Base-by-base conservation (phyloP, 1,284 basidiomycete species). In the Austroboletus novae-zelandiae region DNA sequence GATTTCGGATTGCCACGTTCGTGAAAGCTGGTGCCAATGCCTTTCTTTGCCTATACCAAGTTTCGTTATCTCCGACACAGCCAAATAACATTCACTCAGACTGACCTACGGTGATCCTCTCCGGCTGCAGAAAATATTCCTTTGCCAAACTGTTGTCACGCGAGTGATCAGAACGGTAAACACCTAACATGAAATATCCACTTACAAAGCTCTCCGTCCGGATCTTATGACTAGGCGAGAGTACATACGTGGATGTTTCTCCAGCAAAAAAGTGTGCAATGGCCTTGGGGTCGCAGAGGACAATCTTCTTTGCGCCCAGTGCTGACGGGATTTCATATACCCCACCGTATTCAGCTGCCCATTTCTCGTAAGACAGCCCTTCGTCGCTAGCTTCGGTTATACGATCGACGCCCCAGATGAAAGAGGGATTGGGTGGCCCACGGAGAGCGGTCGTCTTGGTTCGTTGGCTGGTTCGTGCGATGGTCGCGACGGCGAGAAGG, bases 271-370 rank as follows among this genome's bases (percentile, higher is more conserved):
- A 74, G 53, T 83, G 78, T 0, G 73, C 66, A 30, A 78, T 66
- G 0, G 81, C 82, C 55, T 76, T 80, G 0, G 80, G 77, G 55
- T 84, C 83, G 40, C 71, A 71, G 10, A 84, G 64, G 4, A 80
- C 61, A 17, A 83, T 63, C 20, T 61, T 64, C 5, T 55, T 69
- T 0, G 62, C 55, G 0, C 79, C 78, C 23, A 84, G 59, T 0
- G 65, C 54, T 0, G 60, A 58, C 1, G 79, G 72, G 20, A 79
- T 54, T 40, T 66, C 57, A 55, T 70, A 83, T 0, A 73, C 77
- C 6, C 71, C 60, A 5, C 82, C 81, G 42, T 80, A 82, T 45
- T 77, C 62, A 9, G 66, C 58, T 0, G 70, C 69, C 73, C 71
- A 72, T 15, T 56, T 50, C 48, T 72, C 71, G 52, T 61, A 66